Base-by-base conservation (phyloP, 176 grass and related monocot genomes). In the Zoysia japonica region DNA sequence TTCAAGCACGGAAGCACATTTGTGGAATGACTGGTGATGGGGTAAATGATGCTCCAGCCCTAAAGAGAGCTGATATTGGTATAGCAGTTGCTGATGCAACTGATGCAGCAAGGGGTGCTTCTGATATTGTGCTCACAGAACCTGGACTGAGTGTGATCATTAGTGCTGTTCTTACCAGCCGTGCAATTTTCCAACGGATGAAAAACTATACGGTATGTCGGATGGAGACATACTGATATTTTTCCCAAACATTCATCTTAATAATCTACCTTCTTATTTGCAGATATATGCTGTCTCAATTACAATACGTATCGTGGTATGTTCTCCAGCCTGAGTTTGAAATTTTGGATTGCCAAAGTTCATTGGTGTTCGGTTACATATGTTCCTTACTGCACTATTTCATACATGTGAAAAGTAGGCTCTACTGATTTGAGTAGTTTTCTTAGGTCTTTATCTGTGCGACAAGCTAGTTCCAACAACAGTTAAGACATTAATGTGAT, bases 261-360 rank as follows among this genome's bases (percentile, higher is more conserved):
- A 67, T 80, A 3, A 71, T 71, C 3, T 11, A 61, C 16, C 41
- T 80, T 17, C 2, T 47, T 61, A 13, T 68, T 61, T 51, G 63
- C 87, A 89, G 87, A 89, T 89, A 17, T 89, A 85, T 77, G 87
- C 87, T 9, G 77, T 89, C 15, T 89, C 87, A 6, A 89, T 89
- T 44, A 89, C 87, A 51, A 85, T 85, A 44, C 82, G 87, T 81
- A 89, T 89, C 8, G 82, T 89, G 72, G 87, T 89, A 81, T 50
- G 87, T 71, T 80, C 67, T 47, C 44, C 59, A 67, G 7, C 0
- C n/a, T 28, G 28, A 28, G 28, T 28, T 55, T 55, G 1, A 17
- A 55, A 55, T 55, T 55, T 55, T 55, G 17, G 14, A 17, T 55
- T 55, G 0, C 14, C 6, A 55, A 55, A 17, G 52, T 55, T 16